Evolutionary conservation across 768 basidiomycete species (phyloP).

Genomic region (Favolaschia claudopus): DNA sequence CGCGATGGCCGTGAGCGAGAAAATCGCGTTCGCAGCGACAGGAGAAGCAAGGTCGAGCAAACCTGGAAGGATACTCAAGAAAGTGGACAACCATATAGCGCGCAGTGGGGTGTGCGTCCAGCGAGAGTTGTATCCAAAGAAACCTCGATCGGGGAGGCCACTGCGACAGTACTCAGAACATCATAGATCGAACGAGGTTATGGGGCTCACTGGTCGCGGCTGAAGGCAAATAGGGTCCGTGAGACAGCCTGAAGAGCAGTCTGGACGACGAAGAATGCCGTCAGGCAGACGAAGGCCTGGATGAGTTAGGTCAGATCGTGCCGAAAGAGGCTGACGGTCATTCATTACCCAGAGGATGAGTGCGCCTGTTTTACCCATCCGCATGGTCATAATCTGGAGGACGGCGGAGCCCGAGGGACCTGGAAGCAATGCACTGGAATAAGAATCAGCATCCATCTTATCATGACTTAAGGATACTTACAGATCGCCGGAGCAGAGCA

Average conservation of each 20-base stretch:
- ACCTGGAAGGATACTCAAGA: conserved; percentile 72
- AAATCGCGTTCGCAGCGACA: conserved; percentile 81
- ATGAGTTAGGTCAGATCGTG: neutral
- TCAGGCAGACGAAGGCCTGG: conserved; percentile 78
- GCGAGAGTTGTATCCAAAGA: conserved; percentile 72
- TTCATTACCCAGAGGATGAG: conserved; percentile 86
- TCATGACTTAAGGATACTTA: conserved; percentile 46
- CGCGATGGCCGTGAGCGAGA: conserved; percentile 82
- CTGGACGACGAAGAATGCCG: conserved; percentile 88
- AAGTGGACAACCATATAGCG: conserved; percentile 77
- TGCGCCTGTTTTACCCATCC: conserved; percentile 80
- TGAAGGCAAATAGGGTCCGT: conserved; percentile 85
- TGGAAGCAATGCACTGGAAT: conserved; percentile 65
- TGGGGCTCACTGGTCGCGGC: conserved; percentile 67
- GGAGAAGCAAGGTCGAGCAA: conserved; percentile 80
- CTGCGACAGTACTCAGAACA: conserved; percentile 9
- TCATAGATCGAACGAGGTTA: neutral
- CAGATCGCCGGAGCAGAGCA: conserved; percentile 85
- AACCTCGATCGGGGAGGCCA: conserved; percentile 79
- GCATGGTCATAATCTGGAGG: conserved; percentile 77
- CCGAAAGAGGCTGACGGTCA: conserved; percentile 2
- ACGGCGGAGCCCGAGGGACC: conserved; percentile 77
- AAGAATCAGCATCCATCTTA: neutral
- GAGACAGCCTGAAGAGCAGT: conserved; percentile 85
- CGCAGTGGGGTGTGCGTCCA: conserved; percentile 78